Conservation (phyloP, 192 early-diverging fungal species). For the Geranomyces michiganensis region DNA sequence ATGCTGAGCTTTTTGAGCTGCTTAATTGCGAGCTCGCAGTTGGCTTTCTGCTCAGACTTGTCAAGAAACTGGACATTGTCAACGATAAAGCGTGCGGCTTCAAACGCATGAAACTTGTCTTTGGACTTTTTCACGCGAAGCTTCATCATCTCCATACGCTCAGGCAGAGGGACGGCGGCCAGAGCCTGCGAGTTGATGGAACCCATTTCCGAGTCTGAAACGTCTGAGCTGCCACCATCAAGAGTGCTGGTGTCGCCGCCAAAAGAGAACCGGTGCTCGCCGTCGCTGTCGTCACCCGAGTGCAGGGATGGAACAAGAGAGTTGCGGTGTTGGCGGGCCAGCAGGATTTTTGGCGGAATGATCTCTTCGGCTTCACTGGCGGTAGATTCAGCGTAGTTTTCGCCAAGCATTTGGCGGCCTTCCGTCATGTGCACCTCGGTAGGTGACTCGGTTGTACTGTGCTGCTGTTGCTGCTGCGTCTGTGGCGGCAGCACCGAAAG, state of each 20-base stretch:
- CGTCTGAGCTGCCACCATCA: constrained; percentile 24
- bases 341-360: constrained; percentile 23
- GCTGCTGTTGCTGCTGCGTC: neutral
- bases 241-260: constrained; percentile 15
- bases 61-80: constrained; percentile 35
- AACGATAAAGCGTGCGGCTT: constrained; percentile 37
- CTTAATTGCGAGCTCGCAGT: constrained; percentile 36
- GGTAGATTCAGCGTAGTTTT: constrained; percentile 29
- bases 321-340: constrained; percentile 15
- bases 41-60: constrained; percentile 21
- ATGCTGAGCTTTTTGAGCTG: constrained; percentile 28
- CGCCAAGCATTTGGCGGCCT: constrained; percentile 32
- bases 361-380: neutral
- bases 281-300: constrained; percentile 17
- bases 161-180: constrained; percentile 5
- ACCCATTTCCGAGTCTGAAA: constrained; percentile 21
- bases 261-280: constrained; percentile 10
- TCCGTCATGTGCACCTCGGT: neutral
- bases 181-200: constrained; percentile 20
- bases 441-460: neutral
- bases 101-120: constrained; percentile 27
- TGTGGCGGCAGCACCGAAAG: neutral
- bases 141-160: constrained; percentile 35
- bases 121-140: constrained; percentile 18
- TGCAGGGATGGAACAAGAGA: constrained; percentile 29